These are phyloP conservation scores for Neonectria coccinea DNA, from an alignment of 2,329 filamentous ascomycete genomes.

Conservation along the genomic window DNA sequence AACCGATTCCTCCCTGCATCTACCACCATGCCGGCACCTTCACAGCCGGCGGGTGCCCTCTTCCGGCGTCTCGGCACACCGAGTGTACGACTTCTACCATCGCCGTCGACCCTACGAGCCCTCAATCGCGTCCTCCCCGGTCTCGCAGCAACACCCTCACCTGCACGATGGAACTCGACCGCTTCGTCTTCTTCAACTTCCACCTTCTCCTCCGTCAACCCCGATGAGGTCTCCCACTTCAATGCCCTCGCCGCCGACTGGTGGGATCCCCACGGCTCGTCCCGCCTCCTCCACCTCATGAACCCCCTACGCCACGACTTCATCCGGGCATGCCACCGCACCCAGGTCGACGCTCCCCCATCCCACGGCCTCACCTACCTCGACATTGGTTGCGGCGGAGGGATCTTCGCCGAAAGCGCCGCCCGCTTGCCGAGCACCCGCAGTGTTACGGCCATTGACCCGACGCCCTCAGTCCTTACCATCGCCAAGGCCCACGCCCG, in stretches of 20 bases:
- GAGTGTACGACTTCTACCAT: conserved; percentile 14
- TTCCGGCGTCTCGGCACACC: conserved; percentile 37
- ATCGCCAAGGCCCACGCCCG: conserved; percentile 82
- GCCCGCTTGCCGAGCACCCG: conserved; percentile 73
- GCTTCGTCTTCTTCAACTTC: conserved; percentile 22
- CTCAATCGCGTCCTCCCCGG: conserved; percentile 19
- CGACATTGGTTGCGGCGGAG: conserved; percentile 94
- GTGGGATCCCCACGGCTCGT: conserved; percentile 97
- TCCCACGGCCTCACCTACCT: conserved; percentile 73
- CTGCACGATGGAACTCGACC: conserved; percentile 39
- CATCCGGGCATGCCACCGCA: conserved; percentile 76
- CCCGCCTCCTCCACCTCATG: conserved; percentile 94
- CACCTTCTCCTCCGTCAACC: conserved; percentile 79
- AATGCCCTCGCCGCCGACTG: conserved; percentile 91
- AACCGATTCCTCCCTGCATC: conserved; percentile 21
- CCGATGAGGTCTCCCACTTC: conserved; percentile 93
- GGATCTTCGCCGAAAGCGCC: conserved; percentile 93
- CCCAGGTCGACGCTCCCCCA: conserved; percentile 57
- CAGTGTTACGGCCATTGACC: conserved; percentile 81
- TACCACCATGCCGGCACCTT: conserved; percentile 42
- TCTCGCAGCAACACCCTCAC: conserved; percentile 14
- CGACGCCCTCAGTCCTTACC: conserved; percentile 77
- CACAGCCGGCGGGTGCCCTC: conserved; percentile 38
- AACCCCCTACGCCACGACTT: conserved; percentile 97
- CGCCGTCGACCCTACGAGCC: conserved; percentile 21